Evolutionary conservation across 1,139 yeast genomes (phyloP).

Genomic region (Kurtzmaniella quercitrusa): DNA sequence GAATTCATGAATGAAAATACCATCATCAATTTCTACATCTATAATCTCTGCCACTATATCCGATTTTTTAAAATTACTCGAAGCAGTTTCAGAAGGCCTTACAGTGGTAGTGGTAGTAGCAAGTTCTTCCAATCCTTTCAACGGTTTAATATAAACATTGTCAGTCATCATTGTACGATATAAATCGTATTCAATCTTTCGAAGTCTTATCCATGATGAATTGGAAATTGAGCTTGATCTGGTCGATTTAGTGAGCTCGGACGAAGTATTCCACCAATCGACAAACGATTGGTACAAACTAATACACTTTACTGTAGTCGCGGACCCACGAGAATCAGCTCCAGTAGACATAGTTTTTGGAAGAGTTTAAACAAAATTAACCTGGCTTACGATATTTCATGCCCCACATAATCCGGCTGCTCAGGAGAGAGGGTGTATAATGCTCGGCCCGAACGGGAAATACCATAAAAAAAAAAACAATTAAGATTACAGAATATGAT

Average conservation of each 20-base stretch:
- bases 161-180: constrained; percentile 31
- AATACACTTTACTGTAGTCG: constrained; percentile 18
- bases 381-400: neutral
- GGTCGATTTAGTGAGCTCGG: constrained; percentile 9
- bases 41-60: constrained; percentile 20
- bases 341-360: neutral
- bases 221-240: neutral
- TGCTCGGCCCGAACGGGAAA: neutral
- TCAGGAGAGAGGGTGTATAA: neutral
- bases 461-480: neutral
- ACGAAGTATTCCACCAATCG: constrained; percentile 40
- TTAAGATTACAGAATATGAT: too few species aligned
- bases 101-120: neutral
- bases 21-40: constrained; percentile 29
- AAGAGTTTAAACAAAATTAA: too few species aligned
- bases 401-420: neutral
- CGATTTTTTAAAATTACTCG: too few species aligned
- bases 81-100: neutral
- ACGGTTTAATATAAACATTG: constrained; percentile 23
- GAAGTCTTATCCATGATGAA: constrained; percentile 17
- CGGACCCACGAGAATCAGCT: neutral
- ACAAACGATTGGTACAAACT: constrained; percentile 23
- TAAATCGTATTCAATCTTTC: constrained; percentile 31
- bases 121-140: constrained; percentile 9
- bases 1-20: constrained; percentile 34